Evolutionary conservation across 164 flowering plant species (phyloP).

Genomic region (Chimonanthus salicifolius): DNA sequence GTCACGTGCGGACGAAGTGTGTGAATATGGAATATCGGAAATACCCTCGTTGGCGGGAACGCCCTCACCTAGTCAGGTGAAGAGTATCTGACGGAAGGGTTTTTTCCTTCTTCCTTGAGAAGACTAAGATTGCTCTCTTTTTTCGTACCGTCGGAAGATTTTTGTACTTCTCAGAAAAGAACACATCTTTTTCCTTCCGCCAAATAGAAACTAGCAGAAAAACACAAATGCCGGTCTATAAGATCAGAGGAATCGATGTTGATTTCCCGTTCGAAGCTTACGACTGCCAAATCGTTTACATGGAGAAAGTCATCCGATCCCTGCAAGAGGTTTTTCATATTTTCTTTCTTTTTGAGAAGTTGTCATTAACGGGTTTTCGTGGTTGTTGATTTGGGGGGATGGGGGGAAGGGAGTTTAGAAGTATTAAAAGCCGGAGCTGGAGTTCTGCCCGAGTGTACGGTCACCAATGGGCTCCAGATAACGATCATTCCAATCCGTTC

Average conservation of each 20-base stretch:
- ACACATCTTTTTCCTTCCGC: too few relatives aligned
- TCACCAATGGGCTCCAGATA: too few relatives aligned
- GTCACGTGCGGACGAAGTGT: too few relatives aligned
- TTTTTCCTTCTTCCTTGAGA: neutral
- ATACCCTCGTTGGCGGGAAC: too few relatives aligned
- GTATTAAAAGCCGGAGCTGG: too few relatives aligned
- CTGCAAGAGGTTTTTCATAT: conserved; percentile 51
- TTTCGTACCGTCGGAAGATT: neutral
- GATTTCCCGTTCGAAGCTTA: conserved; percentile 95
- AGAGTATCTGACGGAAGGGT: neutral
- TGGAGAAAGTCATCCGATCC: conserved; percentile 91
- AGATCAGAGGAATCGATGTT: conserved; percentile 75
- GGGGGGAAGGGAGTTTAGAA: too few relatives aligned
- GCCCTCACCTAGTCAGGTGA: too few relatives aligned
- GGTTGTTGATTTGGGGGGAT: too few relatives aligned
- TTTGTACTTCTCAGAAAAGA: neutral
- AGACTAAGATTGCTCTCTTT: too few relatives aligned
- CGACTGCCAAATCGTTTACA: conserved; percentile 88
- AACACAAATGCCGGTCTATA: conserved; percentile 70
- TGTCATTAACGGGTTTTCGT: neutral
- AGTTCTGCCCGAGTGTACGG: too few relatives aligned
- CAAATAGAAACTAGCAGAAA: neutral
- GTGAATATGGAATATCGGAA: too few relatives aligned
- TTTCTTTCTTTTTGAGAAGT: neutral
- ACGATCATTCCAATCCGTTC: too few relatives aligned